Base-by-base conservation (phyloP, 768 basidiomycete genomes). In the Tulasnella sp. region DNA sequence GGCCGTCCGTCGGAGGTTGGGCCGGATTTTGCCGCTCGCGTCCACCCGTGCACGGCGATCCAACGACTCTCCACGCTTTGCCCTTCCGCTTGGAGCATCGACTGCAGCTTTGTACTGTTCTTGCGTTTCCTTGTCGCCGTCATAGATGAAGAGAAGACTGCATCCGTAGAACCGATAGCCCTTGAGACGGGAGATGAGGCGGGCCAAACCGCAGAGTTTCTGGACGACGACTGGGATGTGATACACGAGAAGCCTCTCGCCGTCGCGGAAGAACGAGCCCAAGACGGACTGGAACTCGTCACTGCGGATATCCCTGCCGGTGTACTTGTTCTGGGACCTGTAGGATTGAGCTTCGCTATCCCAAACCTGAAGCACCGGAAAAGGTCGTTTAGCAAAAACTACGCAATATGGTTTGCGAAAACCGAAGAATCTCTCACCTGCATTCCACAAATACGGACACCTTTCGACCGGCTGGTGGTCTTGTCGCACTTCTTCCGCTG, bases 81-180 rank as follows among this genome's bases (percentile, higher is more conserved):
- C 89, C 67, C 75, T 36, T 25, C 67, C 40, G 19, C 40, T 52
- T 40, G 36, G 76, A 88, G 88, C 25, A 85, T 76, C 75, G 15
- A 54, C 67, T n/a, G 75, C 75, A 36, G 45, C 52, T 22, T 89
- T 86, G 81, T 91, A 90, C 25, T 86, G 87, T 79, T 93, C 91
- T 83, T 99, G 97, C 1, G 89, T 88, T 79, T 96, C 94, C 64
- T 85, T 87, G 82, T 99, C 96, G 54, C 97, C 97, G 81, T 99
- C 97, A 83, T 99, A 99, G 81, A 99, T 97, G 81, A 99, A 88
- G 72, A 99, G 89, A 67, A 99, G 88, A 79, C 93, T 95, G 84
- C 97, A 98, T 17, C 97, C 97, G 82, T 99, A 99, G 84, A 99
- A 99, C 70, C 97, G 90, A 84, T 93, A 99, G n/a, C 97, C 95